Evolutionary conservation across 768 basidiomycete genomes (phyloP), one percentile per base, ranked within the genome.

Genomic region (Omphalotus guepiniiformis): DNA sequence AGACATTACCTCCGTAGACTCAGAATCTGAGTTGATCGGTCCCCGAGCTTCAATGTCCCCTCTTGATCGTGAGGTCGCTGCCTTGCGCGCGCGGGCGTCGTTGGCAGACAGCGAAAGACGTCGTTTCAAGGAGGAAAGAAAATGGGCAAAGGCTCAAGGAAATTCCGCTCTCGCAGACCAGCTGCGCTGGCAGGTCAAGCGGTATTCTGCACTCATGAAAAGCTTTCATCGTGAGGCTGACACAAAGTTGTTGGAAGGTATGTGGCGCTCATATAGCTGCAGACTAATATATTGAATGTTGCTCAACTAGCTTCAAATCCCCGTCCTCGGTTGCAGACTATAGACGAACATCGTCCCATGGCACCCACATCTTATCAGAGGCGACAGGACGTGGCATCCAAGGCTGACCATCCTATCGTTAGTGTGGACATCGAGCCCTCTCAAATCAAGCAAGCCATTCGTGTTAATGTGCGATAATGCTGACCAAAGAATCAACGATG

Each of bases 111-210:
- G 82, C 51, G 88, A 93, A 64, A 78, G 86, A 16, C 75, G 90
- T 32, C 75, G 88, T 46, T 87, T 82, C 68, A 87, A 82, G 69
- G 90, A 93, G 65, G 90, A 93, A 65, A 75, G 80, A 54, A 88
- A 90, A 61, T 93, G 90, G 90, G 90, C 90, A 1, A 60, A 83
- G 30, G 85, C 85, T 16, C 82, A 85, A 60, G 88, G 88, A 0
- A 89, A 93, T 59, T 51, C 69, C 36, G 81, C 86, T 7, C 78
- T 88, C 38, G 88, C 88, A 25, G 70, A 74, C 22, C 83, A 93
- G 68, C 80, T 91, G 73, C 82, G 81, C 57, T 89, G 86, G 83
- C 85, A 89, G 63, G 85, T 89, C 50, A 85, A 85, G 68, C 77
- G 83, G 16, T 91, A 88, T 64, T 80, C 84, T 27, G 79, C 83